Evolutionary conservation across 2,329 filamentous ascomycete species (phyloP), one percentile per base, ranked within the genome.

Genomic region (Colletotrichum gigasporum): DNA sequence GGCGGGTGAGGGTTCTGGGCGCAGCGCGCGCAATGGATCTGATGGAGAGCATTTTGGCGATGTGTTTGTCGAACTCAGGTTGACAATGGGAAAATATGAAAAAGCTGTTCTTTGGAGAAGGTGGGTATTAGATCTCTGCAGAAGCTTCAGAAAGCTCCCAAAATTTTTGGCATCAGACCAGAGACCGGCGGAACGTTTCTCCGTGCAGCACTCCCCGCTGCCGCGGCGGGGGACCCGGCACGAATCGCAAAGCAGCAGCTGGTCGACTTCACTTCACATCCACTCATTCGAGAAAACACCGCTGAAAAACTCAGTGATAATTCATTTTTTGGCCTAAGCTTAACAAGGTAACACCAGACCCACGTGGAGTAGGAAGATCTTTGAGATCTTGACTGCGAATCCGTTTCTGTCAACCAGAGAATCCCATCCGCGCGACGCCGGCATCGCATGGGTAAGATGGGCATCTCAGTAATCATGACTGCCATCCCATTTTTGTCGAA

Each of bases 31-130:
- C 83, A 68, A 91, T 75, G 65, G 84, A 80, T 76, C 91, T 85
- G 69, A 92, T 81, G 69, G 90, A 90, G 74, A 93, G 82, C 91
- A 94, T 94, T 69, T 72, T 86, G 77, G 35, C 26, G 4, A 6
- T n/a, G 1, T 6, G 20, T 5, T 12, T 44, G 18, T 44, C 52
- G 42, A 62, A 52, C 18, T 39, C n/a, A 18, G n/a, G 45, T 53
- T 14, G 51, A 30, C 24, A 63, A 47, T 28, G 30, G 18, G 55
- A 14, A 18, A 8, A 26, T 10, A 4, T 12, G 30, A 20, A 61
- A 45, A 55, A 44, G 30, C 56, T 39, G 44, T 12, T n/a, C n/a
- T n/a, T n/a, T 32, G 35, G 18, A 35, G 26, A 26, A n/a, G 10
- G 44, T 26, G 26, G 37, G 26, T 58, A 45, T 44, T 41, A 37